Conservation (phyloP, 2,329 filamentous ascomycete genomes). For the Eutypa lata region DNA sequence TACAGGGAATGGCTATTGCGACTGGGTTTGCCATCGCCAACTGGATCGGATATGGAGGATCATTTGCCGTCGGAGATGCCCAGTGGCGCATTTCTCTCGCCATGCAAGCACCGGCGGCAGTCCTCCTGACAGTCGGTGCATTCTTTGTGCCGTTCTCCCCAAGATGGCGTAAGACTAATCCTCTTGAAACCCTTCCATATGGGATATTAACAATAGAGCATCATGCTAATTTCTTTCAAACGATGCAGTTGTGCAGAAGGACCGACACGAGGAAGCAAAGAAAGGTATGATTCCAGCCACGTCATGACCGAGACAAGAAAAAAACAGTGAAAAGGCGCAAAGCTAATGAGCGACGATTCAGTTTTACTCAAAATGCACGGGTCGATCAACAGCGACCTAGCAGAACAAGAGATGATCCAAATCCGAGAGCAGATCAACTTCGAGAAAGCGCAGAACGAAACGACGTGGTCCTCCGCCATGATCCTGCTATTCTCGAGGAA, state of each 20-base stretch:
- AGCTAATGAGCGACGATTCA: slow-evolving; percentile 1
- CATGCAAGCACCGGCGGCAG: slow-evolving; percentile 18
- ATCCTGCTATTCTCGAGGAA: slow-evolving; percentile 18
- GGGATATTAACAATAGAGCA: too few species aligned
- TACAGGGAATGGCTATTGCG: slow-evolving; percentile 21
- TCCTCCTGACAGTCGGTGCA: slow-evolving; percentile 17
- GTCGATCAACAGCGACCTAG: slow-evolving; percentile 16
- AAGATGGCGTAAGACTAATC: slow-evolving; percentile 16
- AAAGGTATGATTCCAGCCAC: too few species aligned
- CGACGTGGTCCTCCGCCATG: slow-evolving; percentile 12
- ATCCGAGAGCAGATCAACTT: slow-evolving; percentile 28
- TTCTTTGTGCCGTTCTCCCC: slow-evolving; percentile 24
- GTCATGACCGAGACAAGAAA: too few species aligned
- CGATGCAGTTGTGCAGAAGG: slow-evolving; percentile 7
- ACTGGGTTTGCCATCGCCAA: slow-evolving; percentile 17
- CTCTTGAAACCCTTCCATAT: too few species aligned
- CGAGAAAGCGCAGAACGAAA: slow-evolving; percentile 17
- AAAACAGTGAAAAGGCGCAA: neutral
- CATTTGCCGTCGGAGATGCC: slow-evolving; percentile 14
- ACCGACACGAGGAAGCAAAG: slow-evolving; percentile 10
- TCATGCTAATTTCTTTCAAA: neutral
- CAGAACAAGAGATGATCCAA: slow-evolving; percentile 22
- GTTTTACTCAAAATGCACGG: slow-evolving; percentile 15
- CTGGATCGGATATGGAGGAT: slow-evolving; percentile 20
- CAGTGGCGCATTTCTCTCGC: slow-evolving; percentile 22